Base-by-base conservation (phyloP, 73 alveolate genomes). In the Paramecium sonneborni region DNA sequence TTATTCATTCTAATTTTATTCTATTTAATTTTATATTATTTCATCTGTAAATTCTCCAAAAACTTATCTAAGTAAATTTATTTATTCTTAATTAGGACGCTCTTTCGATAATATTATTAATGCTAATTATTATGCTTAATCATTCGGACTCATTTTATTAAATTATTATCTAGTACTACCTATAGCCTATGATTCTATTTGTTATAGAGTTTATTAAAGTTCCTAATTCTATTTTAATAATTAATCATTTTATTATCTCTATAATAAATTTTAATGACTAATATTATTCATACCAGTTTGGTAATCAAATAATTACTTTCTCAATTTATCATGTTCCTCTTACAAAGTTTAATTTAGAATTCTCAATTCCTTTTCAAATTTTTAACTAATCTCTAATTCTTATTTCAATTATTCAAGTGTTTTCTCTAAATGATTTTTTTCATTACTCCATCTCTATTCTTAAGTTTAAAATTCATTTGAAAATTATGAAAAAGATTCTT, bases 91-190 rank as follows among this genome's bases (percentile, higher is more conserved):
- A 37, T 11, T 74, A 3, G 87, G 87, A 11, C 67, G 55, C 14
- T 74, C 67, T 74, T 74, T 74, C 1, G 87, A 74, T 18, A 74
- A 11, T n/a, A 74, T 74, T 7, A 74, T 74, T 38, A 74, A 39
- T n/a, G 87, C 87, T 15, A 74, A 39, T 74, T 74, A 34, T 39
- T 74, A 15, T 3, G 87, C 87, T 26, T 62, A 62, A 74, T 34
- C 58, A 74, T 32, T 34, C 2, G 67, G 57, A 34, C 20, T 74
- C 58, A 74, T 34, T 10, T 30, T 67, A 67, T 67, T 5, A 11
- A 32, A 28, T 67, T 67, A 7, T 67, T 67, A 67, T 62, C 20
- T 26, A 62, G n/a, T n/a, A n/a, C 24, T 62, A 6, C 44, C 84
- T 14, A 62, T 62, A 14, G 9, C 84, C 11, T 62, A 30, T 4